Conservation (phyloP, 805 yeast species). For the Lachancea kluyveri region DNA sequence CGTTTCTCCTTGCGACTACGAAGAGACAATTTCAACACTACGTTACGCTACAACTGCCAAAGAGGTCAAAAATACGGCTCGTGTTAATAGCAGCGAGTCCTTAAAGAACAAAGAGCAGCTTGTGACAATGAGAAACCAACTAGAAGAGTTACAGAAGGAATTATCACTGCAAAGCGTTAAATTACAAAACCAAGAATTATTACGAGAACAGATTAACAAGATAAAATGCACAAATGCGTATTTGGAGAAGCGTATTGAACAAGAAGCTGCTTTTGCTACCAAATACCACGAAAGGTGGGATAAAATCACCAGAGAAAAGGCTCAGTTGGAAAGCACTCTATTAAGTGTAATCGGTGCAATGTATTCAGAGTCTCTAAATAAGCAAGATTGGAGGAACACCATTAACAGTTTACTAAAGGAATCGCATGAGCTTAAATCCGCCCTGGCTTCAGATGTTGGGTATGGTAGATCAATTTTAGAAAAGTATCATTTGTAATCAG, state of each 20-base stretch:
- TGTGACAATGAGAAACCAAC: slow-evolving; percentile 32
- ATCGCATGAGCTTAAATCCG: no score
- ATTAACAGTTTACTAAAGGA: no score
- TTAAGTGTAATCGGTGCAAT: no score
- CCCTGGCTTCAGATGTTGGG: no score
- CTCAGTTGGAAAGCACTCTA: no score
- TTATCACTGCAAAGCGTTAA: slow-evolving; percentile 20
- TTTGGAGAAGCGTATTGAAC: slow-evolving; percentile 13
- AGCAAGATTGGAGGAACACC: no score
- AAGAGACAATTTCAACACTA: slow-evolving; percentile 69
- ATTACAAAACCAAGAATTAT: slow-evolving; percentile 10
- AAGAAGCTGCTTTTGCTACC: slow-evolving; percentile 8
- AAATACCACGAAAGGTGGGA: slow-evolving; percentile 4
- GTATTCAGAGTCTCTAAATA: no score
- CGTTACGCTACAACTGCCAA: slow-evolving; percentile 77
- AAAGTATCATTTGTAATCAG: no score
- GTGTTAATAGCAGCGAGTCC: slow-evolving; percentile 4
- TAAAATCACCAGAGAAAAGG: slow-evolving; percentile 3
- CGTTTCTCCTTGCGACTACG: slow-evolving; percentile 72
- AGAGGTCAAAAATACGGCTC: slow-evolving; percentile 56
- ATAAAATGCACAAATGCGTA: slow-evolving; percentile 14
- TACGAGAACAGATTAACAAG: slow-evolving; percentile 23
- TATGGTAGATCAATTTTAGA: no score
- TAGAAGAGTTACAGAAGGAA: slow-evolving; percentile 34
- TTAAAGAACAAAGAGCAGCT: slow-evolving; percentile 24